These are phyloP conservation scores for Tothia fuscella DNA, from an alignment of 2,329 filamentous ascomycete genomes.

Conservation along the genomic window DNA sequence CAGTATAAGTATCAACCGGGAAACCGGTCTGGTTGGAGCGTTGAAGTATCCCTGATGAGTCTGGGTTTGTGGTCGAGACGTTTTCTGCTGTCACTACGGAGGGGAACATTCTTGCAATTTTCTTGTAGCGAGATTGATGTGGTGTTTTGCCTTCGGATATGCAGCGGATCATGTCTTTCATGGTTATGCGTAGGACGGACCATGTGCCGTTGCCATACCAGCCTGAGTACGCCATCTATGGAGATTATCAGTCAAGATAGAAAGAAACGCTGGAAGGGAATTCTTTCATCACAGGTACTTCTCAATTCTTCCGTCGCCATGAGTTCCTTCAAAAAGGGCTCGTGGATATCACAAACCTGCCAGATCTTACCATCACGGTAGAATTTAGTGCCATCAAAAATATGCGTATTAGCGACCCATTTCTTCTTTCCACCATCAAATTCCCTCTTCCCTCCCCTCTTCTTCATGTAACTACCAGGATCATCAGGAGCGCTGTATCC, in stretches of 20 bases:
- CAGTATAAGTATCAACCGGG: conserved; percentile 10
- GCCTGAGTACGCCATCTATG: conserved; percentile 6
- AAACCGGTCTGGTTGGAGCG: conserved; percentile 1
- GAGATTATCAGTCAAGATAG: not conserved
- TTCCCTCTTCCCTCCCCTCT: conserved; percentile 7
- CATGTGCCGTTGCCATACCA: conserved; percentile 11
- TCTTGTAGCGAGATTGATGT: conserved; percentile 21
- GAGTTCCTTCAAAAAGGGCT: conserved; percentile 58
- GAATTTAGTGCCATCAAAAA: conserved; percentile 71
- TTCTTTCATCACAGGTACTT: conserved; percentile 39
- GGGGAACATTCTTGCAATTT: conserved; percentile 21
- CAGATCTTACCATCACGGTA: conserved; percentile 77
- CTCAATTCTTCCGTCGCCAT: conserved; percentile 48
- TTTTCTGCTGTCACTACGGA: conserved; percentile 23
- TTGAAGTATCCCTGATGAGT: conserved; percentile 13
- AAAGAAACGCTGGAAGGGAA: not conserved
- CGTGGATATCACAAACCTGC: conserved; percentile 86
- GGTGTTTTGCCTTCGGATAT: conserved; percentile 5
- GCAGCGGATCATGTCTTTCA: conserved; percentile 9
- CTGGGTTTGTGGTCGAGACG: conserved; percentile 19
- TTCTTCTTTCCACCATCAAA: conserved; percentile 8
- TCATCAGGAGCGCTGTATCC: conserved; percentile 11
- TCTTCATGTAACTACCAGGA: conserved; percentile 1
- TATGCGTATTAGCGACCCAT: conserved; percentile 42
- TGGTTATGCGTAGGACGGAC: conserved; percentile 1